A percentile compares a stretch with the other conserved stretches of the same genome.
Evolutionary conservation across 352 stramenopile species (phyloP).

Genomic region (Aphanomyces invadans): DNA sequence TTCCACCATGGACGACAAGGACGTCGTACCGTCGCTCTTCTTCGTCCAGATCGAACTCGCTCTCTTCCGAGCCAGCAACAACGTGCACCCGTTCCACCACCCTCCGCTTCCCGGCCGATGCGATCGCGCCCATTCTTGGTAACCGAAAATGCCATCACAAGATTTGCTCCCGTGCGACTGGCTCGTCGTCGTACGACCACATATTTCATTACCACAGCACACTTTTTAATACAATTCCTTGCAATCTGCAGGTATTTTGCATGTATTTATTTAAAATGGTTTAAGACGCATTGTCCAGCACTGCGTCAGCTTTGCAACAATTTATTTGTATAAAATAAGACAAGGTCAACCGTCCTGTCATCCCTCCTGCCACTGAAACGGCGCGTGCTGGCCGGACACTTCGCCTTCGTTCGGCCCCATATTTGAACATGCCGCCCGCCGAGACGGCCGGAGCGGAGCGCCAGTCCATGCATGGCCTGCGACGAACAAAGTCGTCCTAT

Average conservation of each 20-base stretch:
- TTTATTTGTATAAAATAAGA: too few species aligned
- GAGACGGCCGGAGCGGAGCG: background rate
- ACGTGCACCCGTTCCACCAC: background rate
- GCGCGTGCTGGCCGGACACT: background rate
- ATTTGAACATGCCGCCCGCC: background rate
- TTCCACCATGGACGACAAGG: too few species aligned
- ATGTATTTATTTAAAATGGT: too few species aligned
- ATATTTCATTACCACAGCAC: too few species aligned
- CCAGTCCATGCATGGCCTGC: background rate
- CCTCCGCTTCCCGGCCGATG: slow-evolving; percentile 5
- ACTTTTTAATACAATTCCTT: too few species aligned
- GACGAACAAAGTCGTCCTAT: background rate
- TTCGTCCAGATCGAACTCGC: slow-evolving; percentile 21
- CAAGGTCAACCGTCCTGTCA: too few species aligned
- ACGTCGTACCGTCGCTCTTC: slow-evolving; percentile 15
- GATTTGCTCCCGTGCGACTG: too few species aligned
- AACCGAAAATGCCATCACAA: slow-evolving; percentile 13
- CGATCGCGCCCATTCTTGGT: slow-evolving; percentile 1
- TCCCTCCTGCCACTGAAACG: background rate
- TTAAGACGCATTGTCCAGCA: too few species aligned
- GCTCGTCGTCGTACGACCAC: background rate
- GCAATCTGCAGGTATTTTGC: too few species aligned
- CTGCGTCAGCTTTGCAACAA: too few species aligned
- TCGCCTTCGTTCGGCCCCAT: background rate
- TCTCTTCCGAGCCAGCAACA: background rate